phyloP scores from a whole-genome alignment of 768 basidiomycete species.

The Rickenella mellea region DNA sequence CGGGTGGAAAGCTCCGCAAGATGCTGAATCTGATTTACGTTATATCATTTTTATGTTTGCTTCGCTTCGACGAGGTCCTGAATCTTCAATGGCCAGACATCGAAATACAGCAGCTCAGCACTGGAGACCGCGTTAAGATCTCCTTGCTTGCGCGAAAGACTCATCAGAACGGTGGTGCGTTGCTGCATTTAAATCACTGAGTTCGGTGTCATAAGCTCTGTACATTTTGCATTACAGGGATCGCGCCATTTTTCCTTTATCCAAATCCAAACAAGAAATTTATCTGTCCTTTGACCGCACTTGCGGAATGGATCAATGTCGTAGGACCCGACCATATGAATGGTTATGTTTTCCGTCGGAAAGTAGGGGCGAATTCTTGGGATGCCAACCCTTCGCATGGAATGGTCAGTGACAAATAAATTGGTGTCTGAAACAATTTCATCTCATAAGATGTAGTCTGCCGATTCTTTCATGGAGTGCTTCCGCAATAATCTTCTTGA shows the following conservation, averaged over 20 bases:
- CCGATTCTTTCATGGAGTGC: slow-evolving; percentile 27
- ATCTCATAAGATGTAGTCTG: slow-evolving; percentile 16
- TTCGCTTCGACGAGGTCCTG: slow-evolving; percentile 16
- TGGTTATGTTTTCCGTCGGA: too few relatives aligned
- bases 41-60: slow-evolving; percentile 13
- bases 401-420: not conserved
- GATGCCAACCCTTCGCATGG: slow-evolving; percentile 1
- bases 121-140: not conserved
- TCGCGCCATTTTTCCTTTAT: slow-evolving; percentile 21
- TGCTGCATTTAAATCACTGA: not conserved
- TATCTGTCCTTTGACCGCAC: slow-evolving; percentile 25
- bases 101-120: slow-evolving; percentile 1
- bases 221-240: too few relatives aligned
- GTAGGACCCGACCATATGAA: too few relatives aligned
- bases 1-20: slow-evolving; percentile 8
- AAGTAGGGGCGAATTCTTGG: too few relatives aligned
- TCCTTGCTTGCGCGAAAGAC: slow-evolving; percentile 13
- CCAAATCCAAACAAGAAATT: slow-evolving; percentile 19
- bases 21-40: slow-evolving; percentile 14
- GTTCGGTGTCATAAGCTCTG: too few relatives aligned
- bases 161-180: slow-evolving; percentile 13
- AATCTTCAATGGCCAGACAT: slow-evolving; percentile 13
- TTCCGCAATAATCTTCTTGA: slow-evolving; percentile 33
- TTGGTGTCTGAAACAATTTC: not conserved
- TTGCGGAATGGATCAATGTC: too few relatives aligned